These are phyloP conservation scores for Penicillium crustosum DNA, from an alignment of 2,329 filamentous ascomycete species.

Conservation along the genomic window DNA sequence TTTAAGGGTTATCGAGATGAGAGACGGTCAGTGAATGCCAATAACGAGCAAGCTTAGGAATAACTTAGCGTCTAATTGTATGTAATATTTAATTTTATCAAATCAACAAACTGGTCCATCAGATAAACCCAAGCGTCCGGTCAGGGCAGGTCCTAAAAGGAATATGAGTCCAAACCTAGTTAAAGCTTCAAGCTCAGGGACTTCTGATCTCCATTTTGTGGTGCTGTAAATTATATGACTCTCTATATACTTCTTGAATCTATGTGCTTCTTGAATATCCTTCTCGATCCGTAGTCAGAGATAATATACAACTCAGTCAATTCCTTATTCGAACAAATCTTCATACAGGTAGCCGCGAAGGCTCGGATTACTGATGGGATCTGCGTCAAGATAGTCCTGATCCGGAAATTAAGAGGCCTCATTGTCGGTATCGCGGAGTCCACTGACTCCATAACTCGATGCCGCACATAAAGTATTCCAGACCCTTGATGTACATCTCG, in stretches of 20 bases:
- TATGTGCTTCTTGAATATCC: no score
- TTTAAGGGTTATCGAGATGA: constrained; percentile 13
- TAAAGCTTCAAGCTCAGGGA: no score
- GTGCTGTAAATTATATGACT: no score
- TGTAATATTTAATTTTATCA: no score
- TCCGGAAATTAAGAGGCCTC: not conserved
- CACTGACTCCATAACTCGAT: constrained; percentile 23
- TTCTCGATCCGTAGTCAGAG: not conserved
- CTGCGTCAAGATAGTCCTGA: not conserved
- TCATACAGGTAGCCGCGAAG: not conserved
- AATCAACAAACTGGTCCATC: no score
- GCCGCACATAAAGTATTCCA: constrained; percentile 23
- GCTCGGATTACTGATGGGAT: not conserved
- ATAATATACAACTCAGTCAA: not conserved
- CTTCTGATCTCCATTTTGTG: no score
- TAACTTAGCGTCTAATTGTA: no score
- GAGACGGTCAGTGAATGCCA: not conserved
- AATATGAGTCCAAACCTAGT: no score
- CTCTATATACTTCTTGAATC: no score
- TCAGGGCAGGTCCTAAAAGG: no score
- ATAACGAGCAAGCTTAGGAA: not conserved
- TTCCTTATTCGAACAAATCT: not conserved
- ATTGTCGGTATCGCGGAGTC: constrained; percentile 19
- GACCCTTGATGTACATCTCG: constrained; percentile 14
- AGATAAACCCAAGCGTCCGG: no score